phyloP scores from a whole-genome alignment of 2,329 filamentous ascomycete genomes.

The Stachybotrys chartarum region DNA sequence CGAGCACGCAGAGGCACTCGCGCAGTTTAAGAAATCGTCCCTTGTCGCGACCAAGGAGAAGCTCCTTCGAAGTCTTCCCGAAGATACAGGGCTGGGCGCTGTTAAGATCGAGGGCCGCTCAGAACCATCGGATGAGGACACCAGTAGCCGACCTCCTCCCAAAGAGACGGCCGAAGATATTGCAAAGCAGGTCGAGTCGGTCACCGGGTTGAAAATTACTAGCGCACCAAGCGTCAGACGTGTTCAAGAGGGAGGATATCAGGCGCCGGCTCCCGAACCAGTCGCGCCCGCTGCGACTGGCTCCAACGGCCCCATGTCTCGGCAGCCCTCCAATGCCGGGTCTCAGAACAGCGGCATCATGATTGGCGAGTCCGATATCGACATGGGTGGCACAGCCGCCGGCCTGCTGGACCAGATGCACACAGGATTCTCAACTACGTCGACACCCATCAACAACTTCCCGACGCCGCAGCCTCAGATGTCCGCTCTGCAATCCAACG shows the following conservation, averaged over 20 bases:
- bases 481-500: slow-evolving; percentile 49
- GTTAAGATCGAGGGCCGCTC: slow-evolving; percentile 56
- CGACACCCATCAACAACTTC: slow-evolving; percentile 54
- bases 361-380: slow-evolving; percentile 54
- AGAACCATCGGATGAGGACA: slow-evolving; percentile 43
- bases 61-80: slow-evolving; percentile 60
- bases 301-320: slow-evolving; percentile 34
- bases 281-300: slow-evolving; percentile 22
- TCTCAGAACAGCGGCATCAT: slow-evolving; percentile 50
- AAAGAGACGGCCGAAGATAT: slow-evolving; percentile 63
- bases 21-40: slow-evolving; percentile 64
- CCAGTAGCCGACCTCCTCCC: slow-evolving; percentile 24
- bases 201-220: slow-evolving; percentile 60
- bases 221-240: slow-evolving; percentile 59
- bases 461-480: slow-evolving; percentile 53
- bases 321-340: slow-evolving; percentile 45
- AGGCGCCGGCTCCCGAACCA: slow-evolving; percentile 50
- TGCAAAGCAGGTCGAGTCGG: slow-evolving; percentile 64
- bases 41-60: slow-evolving; percentile 68
- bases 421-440: slow-evolving; percentile 49
- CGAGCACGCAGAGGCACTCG: slow-evolving; percentile 68
- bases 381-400: slow-evolving; percentile 58
- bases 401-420: slow-evolving; percentile 64
- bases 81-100: slow-evolving; percentile 51
- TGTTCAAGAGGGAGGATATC: slow-evolving; percentile 70